These are phyloP conservation scores for Cardamine occulta DNA, from an alignment of 345 rosid species.

Conservation along the genomic window DNA sequence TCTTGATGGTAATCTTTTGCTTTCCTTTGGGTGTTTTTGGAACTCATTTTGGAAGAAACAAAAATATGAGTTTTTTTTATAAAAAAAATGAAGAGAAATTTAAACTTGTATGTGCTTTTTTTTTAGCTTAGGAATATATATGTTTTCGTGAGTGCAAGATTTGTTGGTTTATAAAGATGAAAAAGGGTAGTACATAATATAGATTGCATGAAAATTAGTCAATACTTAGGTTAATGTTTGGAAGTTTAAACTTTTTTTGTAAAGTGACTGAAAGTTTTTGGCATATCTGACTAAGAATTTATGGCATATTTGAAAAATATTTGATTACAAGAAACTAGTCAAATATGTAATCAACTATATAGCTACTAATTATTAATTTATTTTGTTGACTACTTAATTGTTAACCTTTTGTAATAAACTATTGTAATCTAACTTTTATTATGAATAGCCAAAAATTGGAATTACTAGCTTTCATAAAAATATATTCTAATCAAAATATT, in stretches of 20 bases:
- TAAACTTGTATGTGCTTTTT: no score
- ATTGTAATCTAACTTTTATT: not conserved
- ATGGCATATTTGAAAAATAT: not conserved
- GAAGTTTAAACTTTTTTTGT: not conserved
- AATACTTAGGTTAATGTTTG: not conserved
- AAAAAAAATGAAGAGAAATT: no score
- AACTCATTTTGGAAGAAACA: constrained; percentile 5
- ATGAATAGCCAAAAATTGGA: no score
- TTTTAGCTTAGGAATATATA: no score
- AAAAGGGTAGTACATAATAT: not conserved
- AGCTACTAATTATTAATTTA: not conserved
- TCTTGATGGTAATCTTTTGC: constrained; percentile 31
- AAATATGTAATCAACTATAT: not conserved
- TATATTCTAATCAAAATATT: no score
- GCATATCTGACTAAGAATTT: not conserved
- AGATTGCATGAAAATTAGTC: no score
- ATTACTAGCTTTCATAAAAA: no score
- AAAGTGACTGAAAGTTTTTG: not conserved
- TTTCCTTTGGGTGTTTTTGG: constrained; percentile 26
- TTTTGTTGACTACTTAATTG: not conserved
- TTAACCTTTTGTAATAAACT: not conserved
- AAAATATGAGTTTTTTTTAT: not conserved
- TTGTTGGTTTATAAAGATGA: no score
- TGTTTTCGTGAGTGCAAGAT: not conserved
- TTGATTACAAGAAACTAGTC: not conserved